phyloP scores from a whole-genome alignment of 306 rosid genomes.

The Clitoria ternatea region DNA sequence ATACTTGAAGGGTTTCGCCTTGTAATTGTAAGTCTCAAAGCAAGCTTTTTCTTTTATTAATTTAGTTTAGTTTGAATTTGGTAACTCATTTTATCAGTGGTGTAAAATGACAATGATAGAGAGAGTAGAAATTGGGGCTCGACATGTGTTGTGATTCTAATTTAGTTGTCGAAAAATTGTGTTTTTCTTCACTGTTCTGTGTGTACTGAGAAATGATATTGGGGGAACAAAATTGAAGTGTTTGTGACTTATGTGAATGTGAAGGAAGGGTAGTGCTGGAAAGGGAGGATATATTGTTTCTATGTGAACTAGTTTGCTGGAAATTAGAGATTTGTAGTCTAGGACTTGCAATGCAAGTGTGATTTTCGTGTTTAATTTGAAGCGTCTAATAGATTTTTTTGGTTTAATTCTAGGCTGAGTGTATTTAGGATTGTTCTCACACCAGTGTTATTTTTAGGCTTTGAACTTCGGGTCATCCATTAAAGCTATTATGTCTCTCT shows the following conservation, averaged over 20 bases:
- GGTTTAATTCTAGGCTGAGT: no score
- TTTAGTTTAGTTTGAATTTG: not conserved
- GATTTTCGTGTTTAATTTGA: not conserved
- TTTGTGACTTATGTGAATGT: no score
- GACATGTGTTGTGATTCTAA: conserved; percentile 7
- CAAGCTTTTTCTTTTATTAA: not conserved
- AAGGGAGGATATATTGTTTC: no score
- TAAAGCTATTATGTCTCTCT: no score
- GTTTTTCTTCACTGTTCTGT: not conserved
- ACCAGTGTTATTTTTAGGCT: no score
- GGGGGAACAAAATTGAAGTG: not conserved
- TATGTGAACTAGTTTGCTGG: not conserved
- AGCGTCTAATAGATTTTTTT: no score
- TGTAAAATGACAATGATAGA: not conserved
- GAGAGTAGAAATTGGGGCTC: not conserved
- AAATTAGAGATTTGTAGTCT: not conserved
- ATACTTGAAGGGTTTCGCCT: conserved; percentile 68
- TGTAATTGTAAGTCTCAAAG: conserved; percentile 8
- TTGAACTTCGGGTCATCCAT: no score
- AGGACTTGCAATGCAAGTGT: not conserved
- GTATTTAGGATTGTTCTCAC: no score
- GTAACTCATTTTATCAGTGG: not conserved
- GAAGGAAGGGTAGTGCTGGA: no score
- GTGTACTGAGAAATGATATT: not conserved
- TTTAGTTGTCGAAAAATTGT: not conserved